Evolutionary conservation across 1,139 yeast genomes (phyloP), one percentile per base, ranked within the genome.

Genomic region (Protomyces inundatus): DNA sequence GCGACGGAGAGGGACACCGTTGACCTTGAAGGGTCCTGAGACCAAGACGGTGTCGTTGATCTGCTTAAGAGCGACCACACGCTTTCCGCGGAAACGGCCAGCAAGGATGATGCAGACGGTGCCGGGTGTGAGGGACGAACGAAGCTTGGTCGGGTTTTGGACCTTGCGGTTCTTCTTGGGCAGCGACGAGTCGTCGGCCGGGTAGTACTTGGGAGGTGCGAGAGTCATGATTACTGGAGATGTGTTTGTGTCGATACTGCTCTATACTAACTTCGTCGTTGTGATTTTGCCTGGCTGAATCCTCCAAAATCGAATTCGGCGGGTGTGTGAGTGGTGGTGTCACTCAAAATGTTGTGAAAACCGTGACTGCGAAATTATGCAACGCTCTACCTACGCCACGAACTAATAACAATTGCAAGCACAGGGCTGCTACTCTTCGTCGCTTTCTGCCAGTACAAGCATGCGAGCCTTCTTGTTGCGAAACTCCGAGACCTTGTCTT

Each of bases 21-120:
- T 95, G 77, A 93, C 90, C 87, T 93, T 95, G 96, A 93, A 95
- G 78, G 99, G 99, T 79, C 99, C 99, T 70, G 97, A 83, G 72
- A 93, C 97, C 79, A 93, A 88, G 77, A 95, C 85, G 73, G 98
- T 93, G 91, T 89, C 90, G 87, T 95, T 98, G 79, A 95, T 86
- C 82, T 87, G 83, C 88, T 93, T 93, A 80, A 93, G 87, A 90
- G 88, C 89, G 71, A 93, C 98, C 76, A 93, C 98, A 84, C 99
- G 93, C 90, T 93, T 95, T 80, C 99, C 99, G 84, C 98, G 89
- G 96, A 90, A 93, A 83, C 97, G 91, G 80, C 99, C 98, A 77
- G 98, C 98, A 81, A 95, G 87, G 80, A 93, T 85, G 81, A 93
- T 93, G 80, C 93, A 85, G 75, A 93, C 97, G 77, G 98, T 88